These are phyloP conservation scores for Rhododendron henanense DNA, from an alignment of 148 eudicot genomes.

Conservation along the genomic window DNA sequence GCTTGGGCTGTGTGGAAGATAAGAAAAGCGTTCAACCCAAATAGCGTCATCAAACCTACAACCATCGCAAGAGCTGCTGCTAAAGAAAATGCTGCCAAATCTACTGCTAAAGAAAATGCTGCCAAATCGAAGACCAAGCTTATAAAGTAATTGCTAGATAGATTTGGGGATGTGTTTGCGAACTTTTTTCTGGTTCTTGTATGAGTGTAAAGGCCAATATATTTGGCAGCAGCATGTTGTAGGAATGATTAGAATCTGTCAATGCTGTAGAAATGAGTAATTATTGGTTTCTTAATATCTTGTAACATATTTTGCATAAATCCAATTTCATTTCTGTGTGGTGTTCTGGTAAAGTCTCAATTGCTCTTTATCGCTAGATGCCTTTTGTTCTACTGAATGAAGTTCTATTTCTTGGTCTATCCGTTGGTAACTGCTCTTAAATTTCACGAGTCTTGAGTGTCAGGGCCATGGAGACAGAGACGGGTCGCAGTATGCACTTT, in stretches of 20 bases:
- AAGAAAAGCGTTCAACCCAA: slow-evolving; percentile 76
- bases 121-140: slow-evolving; percentile 21
- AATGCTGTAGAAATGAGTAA: background rate
- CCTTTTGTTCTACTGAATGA: background rate
- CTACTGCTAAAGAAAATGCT: too few relatives aligned
- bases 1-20: slow-evolving; percentile 91
- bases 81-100: too few relatives aligned
- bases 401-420: background rate
- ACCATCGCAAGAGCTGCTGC: slow-evolving; percentile 66
- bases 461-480: background rate
- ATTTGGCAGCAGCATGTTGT: background rate
- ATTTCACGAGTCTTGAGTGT: background rate
- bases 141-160: slow-evolving; percentile 1
- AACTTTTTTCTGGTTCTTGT: background rate
- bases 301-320: background rate
- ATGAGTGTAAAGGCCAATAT: background rate
- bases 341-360: background rate
- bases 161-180: background rate
- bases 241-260: background rate
- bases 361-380: background rate
- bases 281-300: background rate
- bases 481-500: background rate
- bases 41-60: slow-evolving; percentile 59
- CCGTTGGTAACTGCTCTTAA: background rate
- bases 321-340: background rate